Evolutionary conservation across 1,284 basidiomycete genomes (phyloP).

Genomic region (Tilletia horrida): DNA sequence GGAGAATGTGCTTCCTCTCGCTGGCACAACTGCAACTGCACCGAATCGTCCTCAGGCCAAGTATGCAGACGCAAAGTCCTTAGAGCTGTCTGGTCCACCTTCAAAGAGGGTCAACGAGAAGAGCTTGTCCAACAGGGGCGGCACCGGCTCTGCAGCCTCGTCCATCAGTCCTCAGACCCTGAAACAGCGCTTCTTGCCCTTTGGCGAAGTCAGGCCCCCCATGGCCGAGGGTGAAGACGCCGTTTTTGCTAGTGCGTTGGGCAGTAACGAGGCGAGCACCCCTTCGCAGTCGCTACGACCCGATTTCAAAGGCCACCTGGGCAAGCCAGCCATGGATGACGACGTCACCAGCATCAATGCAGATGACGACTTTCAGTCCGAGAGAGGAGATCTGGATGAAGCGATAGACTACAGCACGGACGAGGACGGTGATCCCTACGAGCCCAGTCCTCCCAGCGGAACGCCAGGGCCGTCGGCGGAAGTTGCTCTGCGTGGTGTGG

Average conservation of each 20-base stretch:
- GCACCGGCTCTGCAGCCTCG: background rate
- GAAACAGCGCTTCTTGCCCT: background rate
- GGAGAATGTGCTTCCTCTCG: constrained; percentile 4
- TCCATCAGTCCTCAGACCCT: background rate
- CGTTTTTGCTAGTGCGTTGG: background rate
- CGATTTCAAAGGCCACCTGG: background rate
- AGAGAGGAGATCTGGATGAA: background rate
- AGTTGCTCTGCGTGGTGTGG: background rate
- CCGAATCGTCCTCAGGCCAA: background rate
- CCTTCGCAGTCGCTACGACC: no score
- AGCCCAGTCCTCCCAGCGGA: no score
- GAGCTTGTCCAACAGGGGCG: background rate
- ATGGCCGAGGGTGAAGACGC: constrained; percentile 5
- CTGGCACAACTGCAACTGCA: background rate
- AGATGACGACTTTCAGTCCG: background rate
- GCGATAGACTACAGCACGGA: no score
- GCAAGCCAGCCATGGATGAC: background rate
- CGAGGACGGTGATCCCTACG: no score
- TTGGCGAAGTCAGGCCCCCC: background rate
- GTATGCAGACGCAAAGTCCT: background rate
- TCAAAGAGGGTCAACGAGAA: background rate
- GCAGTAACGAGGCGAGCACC: no score
- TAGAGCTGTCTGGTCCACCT: no score
- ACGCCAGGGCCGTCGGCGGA: no score
- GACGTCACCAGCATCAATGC: background rate